These are phyloP conservation scores for Noccaea caerulescens DNA, from an alignment of 345 rosid genomes.

Conservation along the genomic window DNA sequence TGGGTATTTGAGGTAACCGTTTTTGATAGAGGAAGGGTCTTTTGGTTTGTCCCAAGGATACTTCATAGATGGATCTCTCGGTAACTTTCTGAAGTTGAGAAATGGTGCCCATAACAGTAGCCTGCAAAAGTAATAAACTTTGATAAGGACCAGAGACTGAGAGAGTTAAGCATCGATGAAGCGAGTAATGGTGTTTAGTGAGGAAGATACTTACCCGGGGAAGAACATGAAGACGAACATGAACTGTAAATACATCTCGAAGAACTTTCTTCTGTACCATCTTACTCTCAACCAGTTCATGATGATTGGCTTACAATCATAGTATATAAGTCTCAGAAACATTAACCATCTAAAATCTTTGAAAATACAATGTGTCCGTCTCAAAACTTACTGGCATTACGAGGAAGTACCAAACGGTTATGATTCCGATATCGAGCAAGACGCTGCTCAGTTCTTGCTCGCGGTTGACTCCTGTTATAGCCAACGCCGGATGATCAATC, in stretches of 20 bases:
- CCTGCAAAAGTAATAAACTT: slow-evolving; percentile 44
- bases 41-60: slow-evolving; percentile 83
- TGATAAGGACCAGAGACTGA: not conserved
- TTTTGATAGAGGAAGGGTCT: slow-evolving; percentile 62
- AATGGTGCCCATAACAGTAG: slow-evolving; percentile 85
- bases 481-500: slow-evolving; percentile 75
- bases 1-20: slow-evolving; percentile 62
- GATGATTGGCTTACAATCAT: slow-evolving; percentile 69
- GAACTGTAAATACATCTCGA: slow-evolving; percentile 90
- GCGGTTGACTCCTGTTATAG: slow-evolving; percentile 79
- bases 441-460: slow-evolving; percentile 53
- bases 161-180: not conserved
- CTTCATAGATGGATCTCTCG: slow-evolving; percentile 81
- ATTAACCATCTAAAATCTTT: not conserved
- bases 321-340: slow-evolving; percentile 1
- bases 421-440: slow-evolving; percentile 57
- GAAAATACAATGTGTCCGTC: not conserved
- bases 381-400: slow-evolving; percentile 66
- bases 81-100: slow-evolving; percentile 88
- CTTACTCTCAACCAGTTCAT: slow-evolving; percentile 90
- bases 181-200: not conserved
- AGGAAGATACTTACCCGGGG: slow-evolving; percentile 61
- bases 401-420: slow-evolving; percentile 73
- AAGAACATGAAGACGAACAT: slow-evolving; percentile 91
- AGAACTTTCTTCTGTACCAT: slow-evolving; percentile 79